Evolutionary conservation across 805 yeast species (phyloP).

Genomic region (Candida dajiaensis): DNA sequence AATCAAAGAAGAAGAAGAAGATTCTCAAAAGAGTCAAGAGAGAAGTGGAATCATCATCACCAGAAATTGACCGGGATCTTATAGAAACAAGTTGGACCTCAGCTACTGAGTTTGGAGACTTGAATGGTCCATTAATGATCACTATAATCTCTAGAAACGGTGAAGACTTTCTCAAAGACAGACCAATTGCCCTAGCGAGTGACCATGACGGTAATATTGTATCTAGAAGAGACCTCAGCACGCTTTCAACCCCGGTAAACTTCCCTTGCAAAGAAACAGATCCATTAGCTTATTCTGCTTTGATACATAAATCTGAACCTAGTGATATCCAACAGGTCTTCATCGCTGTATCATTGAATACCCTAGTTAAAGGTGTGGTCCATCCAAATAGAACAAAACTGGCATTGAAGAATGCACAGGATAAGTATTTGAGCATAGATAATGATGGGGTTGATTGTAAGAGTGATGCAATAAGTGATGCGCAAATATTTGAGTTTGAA

Average conservation of each 20-base stretch:
- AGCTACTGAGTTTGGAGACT: constrained; percentile 22
- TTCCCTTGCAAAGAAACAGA: constrained; percentile 6
- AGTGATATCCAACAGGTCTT: constrained; percentile 28
- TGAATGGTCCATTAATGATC: constrained; percentile 30
- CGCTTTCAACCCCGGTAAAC: constrained; percentile 2
- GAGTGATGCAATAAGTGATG: constrained; percentile 28
- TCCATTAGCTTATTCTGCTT: neutral
- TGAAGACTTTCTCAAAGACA: constrained; percentile 1
- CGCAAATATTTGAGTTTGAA: constrained; percentile 22
- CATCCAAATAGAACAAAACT: constrained; percentile 10
- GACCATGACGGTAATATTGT: neutral
- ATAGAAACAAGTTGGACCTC: constrained; percentile 20
- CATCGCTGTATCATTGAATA: constrained; percentile 15
- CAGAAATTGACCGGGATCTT: constrained; percentile 3
- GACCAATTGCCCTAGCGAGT: neutral
- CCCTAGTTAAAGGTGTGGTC: neutral
- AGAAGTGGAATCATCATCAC: constrained; percentile 3
- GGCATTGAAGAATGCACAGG: constrained; percentile 25
- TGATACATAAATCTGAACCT: constrained; percentile 25
- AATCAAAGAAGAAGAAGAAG: constrained; percentile 16
- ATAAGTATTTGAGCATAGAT: constrained; percentile 21
- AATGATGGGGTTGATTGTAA: constrained; percentile 20
- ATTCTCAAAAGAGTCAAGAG: neutral
- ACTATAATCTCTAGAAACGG: constrained; percentile 2
- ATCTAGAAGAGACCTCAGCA: neutral